phyloP scores from a whole-genome alignment of 768 basidiomycete species.

The Termitomyces sp. region DNA sequence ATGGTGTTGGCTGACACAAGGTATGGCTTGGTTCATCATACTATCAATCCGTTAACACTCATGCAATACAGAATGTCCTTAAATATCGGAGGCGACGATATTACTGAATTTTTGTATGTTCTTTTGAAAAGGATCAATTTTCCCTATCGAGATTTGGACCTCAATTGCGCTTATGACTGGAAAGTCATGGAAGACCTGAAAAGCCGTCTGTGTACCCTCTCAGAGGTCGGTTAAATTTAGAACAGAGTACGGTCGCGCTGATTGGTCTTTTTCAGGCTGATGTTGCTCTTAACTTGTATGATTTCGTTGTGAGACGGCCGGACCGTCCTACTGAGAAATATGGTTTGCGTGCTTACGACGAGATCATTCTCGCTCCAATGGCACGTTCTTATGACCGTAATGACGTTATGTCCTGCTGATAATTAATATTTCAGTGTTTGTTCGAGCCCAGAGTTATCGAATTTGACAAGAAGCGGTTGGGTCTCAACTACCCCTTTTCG shows the following conservation, averaged over 20 bases:
- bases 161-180: constrained; percentile 81
- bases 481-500: constrained; percentile 39
- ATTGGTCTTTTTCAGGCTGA: constrained; percentile 51
- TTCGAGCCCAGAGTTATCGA: constrained; percentile 94
- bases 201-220: constrained; percentile 73
- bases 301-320: constrained; percentile 80
- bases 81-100: constrained; percentile 90
- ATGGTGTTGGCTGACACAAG: constrained; percentile 82
- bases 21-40: constrained; percentile 31
- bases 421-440: constrained; percentile 55
- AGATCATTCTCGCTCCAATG: constrained; percentile 92
- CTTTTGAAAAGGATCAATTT: constrained; percentile 77
- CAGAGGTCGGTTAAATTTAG: constrained; percentile 56
- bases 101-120: constrained; percentile 83
- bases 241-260: neutral
- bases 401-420: neutral
- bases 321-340: constrained; percentile 80
- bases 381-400: constrained; percentile 32
- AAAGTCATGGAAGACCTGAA: constrained; percentile 90
- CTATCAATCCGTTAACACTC: constrained; percentile 1
- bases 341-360: constrained; percentile 87
- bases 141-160: constrained; percentile 81
- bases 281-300: constrained; percentile 85
- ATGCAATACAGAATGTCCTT: constrained; percentile 55
- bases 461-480: constrained; percentile 69